Evolutionary conservation across 225 moss, liverwort and hornwort species (phyloP), one percentile per base, ranked within the genome.

Genomic region (Pleurozium schreberi): DNA sequence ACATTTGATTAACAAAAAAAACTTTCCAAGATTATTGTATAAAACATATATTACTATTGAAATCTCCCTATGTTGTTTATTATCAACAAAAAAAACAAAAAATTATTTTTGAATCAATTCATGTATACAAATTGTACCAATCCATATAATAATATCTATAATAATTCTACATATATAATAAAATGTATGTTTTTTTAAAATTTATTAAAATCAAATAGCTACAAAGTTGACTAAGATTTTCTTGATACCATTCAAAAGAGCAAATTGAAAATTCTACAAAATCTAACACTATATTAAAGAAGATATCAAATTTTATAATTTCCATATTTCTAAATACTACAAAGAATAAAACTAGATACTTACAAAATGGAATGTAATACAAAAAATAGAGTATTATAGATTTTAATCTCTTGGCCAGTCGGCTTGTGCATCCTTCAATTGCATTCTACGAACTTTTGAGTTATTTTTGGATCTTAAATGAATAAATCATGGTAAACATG

Each of bases 1-100:
- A 13, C 5, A 22, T 76, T 22, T 9, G 0, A 49, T 52, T 76
- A 0, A 6, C 0, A 22, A 34, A 33, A 49, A 47, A 2, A 0
- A 49, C 2, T 76, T 75, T 75, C 0, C 0, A 52, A 76, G 8
- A 36, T 36, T 3, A 78, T 26, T 78, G 4, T n/a, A 55, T 16
- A 25, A 78, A 23, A 55, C 0, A 36, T 16, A 4, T 55, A 34
- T 10, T 16, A n/a, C 55, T 78, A n/a, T 6, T n/a, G 5, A 38
- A 77, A 57, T 78, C 14, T 4, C 9, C 10, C 6, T 25, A 38
- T 38, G 0, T 25, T 78, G 10, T 10, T 17, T 57, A 26, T 17
- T 17, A 23, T 55, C 6, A n/a, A 26, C 26, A 10, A 16, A 26
- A 21, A 33, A 55, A 5, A 23, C 1, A 15, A 23, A 14, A 8